phyloP scores from a whole-genome alignment of 2,329 filamentous ascomycete species.

The Pseudogymnoascus destructans region DNA sequence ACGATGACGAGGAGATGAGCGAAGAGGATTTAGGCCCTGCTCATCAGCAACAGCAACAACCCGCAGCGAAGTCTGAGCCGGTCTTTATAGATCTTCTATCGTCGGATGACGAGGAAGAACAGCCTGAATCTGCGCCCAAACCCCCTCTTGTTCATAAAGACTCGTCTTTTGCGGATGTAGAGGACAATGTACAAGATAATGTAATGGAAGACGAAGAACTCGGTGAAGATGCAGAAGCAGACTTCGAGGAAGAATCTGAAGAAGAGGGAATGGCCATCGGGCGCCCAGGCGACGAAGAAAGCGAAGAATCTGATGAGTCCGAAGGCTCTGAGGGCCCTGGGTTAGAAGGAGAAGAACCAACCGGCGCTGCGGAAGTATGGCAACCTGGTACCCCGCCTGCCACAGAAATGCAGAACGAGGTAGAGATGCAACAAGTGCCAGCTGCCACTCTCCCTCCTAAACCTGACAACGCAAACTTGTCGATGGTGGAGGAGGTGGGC shows the following conservation, averaged over 20 bases:
- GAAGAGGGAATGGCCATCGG: slow-evolving; percentile 11
- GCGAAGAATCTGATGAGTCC: neutral
- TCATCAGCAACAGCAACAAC: neutral
- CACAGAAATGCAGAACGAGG: neutral
- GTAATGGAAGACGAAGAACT: slow-evolving; percentile 1
- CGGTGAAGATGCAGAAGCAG: slow-evolving; percentile 1
- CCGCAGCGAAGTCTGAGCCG: slow-evolving; percentile 13
- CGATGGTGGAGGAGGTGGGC: neutral
- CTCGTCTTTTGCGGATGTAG: neutral
- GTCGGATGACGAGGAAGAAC: slow-evolving; percentile 25
- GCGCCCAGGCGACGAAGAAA: slow-evolving; percentile 10
- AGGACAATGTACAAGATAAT: neutral
- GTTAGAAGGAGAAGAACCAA: neutral
- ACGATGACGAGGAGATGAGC: slow-evolving; percentile 24
- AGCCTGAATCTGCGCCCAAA: neutral
- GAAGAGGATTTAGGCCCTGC: slow-evolving; percentile 12
- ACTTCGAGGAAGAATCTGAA: neutral
- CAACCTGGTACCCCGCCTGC: neutral
- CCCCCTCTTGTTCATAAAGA: neutral
- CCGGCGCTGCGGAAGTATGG: neutral
- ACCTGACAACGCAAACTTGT: neutral
- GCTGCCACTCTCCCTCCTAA: neutral
- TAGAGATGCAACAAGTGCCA: neutral
- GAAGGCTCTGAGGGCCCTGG: neutral
- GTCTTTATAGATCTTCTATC: slow-evolving; percentile 25